Evolutionary conservation across 345 rosid genomes (phyloP).

Genomic region (Populus euphratica): DNA sequence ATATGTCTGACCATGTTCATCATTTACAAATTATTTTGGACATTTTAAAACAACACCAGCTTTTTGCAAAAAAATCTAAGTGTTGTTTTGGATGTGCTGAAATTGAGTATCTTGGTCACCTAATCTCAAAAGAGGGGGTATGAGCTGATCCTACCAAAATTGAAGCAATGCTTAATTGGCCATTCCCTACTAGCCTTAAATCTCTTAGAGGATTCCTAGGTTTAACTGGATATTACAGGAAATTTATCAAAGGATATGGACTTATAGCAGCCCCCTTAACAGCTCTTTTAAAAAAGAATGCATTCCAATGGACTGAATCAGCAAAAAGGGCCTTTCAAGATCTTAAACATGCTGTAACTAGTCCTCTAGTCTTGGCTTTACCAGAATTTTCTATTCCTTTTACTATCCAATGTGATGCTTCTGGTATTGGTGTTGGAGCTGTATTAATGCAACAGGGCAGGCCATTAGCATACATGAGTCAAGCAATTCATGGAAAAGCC

Average conservation of each 20-base stretch:
- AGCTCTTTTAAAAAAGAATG: background rate
- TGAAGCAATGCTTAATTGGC: background rate
- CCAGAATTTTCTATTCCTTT: background rate
- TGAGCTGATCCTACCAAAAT: background rate
- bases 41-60: too few species aligned
- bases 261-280: background rate
- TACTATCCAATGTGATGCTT: background rate
- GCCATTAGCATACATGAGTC: background rate
- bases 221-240: background rate
- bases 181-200: background rate
- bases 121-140: background rate
- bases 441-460: background rate
- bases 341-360: background rate
- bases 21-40: too few species aligned
- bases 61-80: background rate
- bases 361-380: background rate
- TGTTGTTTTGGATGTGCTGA: background rate
- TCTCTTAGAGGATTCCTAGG: background rate
- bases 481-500: background rate
- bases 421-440: background rate
- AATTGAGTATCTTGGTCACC: background rate
- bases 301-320: background rate
- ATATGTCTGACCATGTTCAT: too few species aligned
- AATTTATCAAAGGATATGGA: background rate
- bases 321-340: background rate